Conservation (phyloP, 371 early-diverging fungal genomes). For the Lichtheimia corymbifera region DNA sequence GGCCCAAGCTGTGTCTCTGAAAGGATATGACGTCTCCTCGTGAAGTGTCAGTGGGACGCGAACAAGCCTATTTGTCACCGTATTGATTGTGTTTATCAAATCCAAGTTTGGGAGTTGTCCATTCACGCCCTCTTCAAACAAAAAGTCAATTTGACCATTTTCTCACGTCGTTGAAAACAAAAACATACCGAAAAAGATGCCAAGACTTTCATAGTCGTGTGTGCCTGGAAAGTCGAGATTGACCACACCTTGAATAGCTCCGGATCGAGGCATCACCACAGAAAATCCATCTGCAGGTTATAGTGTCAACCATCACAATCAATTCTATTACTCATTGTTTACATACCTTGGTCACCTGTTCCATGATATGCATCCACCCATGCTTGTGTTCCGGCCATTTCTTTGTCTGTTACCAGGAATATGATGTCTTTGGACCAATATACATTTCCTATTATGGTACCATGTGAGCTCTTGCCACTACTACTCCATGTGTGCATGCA, state of each 20-base stretch:
- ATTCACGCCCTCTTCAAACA: slow-evolving; percentile 78
- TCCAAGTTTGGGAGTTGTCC: slow-evolving; percentile 95
- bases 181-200: slow-evolving; percentile 73
- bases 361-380: slow-evolving; percentile 96
- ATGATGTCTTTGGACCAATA: slow-evolving; percentile 94
- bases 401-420: slow-evolving; percentile 80
- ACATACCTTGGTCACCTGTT: slow-evolving; percentile 33
- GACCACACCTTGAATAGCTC: slow-evolving; percentile 87
- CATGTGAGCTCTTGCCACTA: too few species aligned
- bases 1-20: slow-evolving; percentile 18
- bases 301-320: not conserved
- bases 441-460: slow-evolving; percentile 52
- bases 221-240: slow-evolving; percentile 83
- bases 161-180: not conserved
- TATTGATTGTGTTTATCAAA: slow-evolving; percentile 76
- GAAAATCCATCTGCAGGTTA: slow-evolving; percentile 22
- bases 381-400: slow-evolving; percentile 73
- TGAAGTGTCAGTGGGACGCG: slow-evolving; percentile 56
- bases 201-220: slow-evolving; percentile 70
- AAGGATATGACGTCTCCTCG: slow-evolving; percentile 21
- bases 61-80: slow-evolving; percentile 48
- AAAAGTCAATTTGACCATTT: not conserved
- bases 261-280: slow-evolving; percentile 65
- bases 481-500: not conserved
- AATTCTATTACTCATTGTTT: not conserved